phyloP scores from a whole-genome alignment of 352 stramenopile genomes.

The Phytophthora hybrid region DNA sequence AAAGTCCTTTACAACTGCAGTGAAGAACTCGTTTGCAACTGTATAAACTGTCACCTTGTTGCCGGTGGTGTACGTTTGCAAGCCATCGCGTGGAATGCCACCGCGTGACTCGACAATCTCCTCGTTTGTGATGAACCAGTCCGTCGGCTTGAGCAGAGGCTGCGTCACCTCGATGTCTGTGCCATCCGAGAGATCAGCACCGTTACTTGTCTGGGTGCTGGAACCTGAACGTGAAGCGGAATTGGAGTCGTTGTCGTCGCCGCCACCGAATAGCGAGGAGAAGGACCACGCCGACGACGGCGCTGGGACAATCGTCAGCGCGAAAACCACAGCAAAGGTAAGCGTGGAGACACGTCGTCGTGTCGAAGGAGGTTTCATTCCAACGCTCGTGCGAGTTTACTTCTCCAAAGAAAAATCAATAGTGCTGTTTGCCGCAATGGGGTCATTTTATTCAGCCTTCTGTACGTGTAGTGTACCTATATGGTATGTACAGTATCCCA shows the following conservation, averaged over 20 bases:
- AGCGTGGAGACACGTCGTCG: not conserved
- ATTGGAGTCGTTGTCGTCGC: not conserved
- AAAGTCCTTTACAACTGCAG: conserved; percentile 50
- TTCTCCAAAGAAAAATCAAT: not conserved
- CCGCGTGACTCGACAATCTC: not conserved
- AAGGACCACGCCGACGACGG: conserved; percentile 13
- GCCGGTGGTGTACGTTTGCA: conserved; percentile 29
- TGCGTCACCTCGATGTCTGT: not conserved
- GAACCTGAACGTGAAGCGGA: conserved; percentile 15
- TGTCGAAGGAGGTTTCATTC: not conserved
- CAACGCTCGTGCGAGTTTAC: not conserved
- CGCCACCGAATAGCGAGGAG: conserved; percentile 12
- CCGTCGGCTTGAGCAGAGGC: not conserved
- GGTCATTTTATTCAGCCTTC: too few relatives aligned
- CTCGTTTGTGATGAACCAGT: not conserved
- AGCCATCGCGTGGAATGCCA: not conserved
- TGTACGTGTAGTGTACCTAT: too few relatives aligned
- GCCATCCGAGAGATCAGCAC: not conserved
- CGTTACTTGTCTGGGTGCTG: not conserved
- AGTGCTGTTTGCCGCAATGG: not conserved
- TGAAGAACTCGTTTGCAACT: conserved; percentile 55
- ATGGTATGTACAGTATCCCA: too few relatives aligned
- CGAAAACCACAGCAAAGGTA: not conserved
- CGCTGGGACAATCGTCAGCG: not conserved
- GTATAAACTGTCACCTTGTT: conserved; percentile 58